Conservation (phyloP, 768 basidiomycete genomes). For the Lentinula sp. region DNA sequence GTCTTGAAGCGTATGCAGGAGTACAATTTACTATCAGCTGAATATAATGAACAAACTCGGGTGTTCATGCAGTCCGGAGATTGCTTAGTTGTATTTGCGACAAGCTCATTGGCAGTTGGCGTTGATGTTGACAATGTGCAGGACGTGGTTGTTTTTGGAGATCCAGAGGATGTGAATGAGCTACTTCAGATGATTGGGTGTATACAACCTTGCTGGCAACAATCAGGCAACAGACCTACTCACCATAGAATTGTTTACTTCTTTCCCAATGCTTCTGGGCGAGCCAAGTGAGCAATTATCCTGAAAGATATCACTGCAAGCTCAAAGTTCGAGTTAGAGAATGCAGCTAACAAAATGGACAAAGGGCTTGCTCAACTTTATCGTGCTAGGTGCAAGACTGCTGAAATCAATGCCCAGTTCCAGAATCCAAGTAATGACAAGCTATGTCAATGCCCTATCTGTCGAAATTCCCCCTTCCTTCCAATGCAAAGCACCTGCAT, state of each 20-base stretch:
- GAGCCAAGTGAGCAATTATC: background rate
- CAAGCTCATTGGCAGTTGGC: background rate
- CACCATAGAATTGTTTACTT: background rate
- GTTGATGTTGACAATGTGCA: background rate
- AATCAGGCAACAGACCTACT: background rate
- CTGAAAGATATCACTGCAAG: no score
- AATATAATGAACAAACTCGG: background rate
- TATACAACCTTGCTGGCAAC: background rate
- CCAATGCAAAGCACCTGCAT: no score
- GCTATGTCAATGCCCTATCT: no score
- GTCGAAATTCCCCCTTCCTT: no score
- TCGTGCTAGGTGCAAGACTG: no score
- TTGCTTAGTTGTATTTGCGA: background rate
- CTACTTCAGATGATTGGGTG: background rate
- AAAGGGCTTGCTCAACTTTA: no score
- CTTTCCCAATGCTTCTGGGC: background rate
- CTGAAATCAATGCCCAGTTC: no score
- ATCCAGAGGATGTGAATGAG: conserved; percentile 16
- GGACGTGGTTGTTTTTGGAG: conserved; percentile 17
- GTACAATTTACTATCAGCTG: background rate
- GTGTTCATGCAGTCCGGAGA: background rate
- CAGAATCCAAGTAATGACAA: no score
- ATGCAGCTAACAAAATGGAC: no score
- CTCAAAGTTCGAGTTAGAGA: no score
- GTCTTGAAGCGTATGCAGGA: conserved; percentile 9